Evolutionary conservation across 306 rosid genomes (phyloP), one percentile per base, ranked within the genome.

Genomic region (Dryas alaskensis): DNA sequence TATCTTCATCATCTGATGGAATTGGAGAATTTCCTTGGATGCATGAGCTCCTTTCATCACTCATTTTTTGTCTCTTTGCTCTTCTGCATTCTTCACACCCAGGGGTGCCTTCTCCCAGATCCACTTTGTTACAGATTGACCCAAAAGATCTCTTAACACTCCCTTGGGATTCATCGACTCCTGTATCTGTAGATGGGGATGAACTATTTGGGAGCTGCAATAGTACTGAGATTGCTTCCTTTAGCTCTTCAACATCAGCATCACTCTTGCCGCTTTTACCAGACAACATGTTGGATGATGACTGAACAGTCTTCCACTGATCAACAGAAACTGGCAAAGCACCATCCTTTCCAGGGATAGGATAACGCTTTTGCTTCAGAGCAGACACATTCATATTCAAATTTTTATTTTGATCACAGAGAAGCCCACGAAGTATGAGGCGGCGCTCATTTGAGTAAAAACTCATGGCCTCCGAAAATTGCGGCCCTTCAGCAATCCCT

Each of bases 71-170:
- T 70, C 90, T 89, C 89, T 94, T 94, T 62, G 86, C 84, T 86
- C 84, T 88, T 76, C 76, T 89, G 80, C 99, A 94, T 79, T 94
- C 96, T 81, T 94, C 99, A 83, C 99, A 94, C 39, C 99, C 92
- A 78, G 92, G 90, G 61, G 97, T 89, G 73, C 79, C 89, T 73
- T 89, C 97, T 82, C 82, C 86, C 8, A 70, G 67, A 67, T 91
- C 92, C 78, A 81, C 68, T 84, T 89, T 89, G 78, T 76, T 83
- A 83, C 31, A 70, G 27, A 53, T 75, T 70, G 90, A 82, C 67
- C 57, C 83, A 69, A 57, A 72, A 52, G 90, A 80, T 83, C 76
- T 90, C 77, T 81, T 89, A 64, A 42, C 80, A 83, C 85, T 80
- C 65, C 87, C 87, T 54, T 81, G 86, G 82, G 92, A 78, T 54